A percentile compares a stretch with the other conserved stretches of the same genome.
These are phyloP conservation scores for Rhynchospora tenuis DNA, from an alignment of 176 grass and related monocot genomes.

Conservation along the genomic window DNA sequence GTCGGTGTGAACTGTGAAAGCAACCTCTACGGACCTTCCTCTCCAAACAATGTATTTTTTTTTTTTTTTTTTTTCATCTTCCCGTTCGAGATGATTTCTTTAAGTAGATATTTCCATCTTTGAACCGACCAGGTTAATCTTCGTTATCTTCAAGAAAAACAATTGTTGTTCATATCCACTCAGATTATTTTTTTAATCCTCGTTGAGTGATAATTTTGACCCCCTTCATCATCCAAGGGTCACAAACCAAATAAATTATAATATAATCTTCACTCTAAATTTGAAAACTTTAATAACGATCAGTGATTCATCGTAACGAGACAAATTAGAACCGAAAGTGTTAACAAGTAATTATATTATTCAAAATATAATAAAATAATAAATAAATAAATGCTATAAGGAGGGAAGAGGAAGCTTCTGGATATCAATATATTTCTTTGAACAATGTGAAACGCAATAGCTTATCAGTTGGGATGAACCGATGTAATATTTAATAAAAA, in stretches of 20 bases:
- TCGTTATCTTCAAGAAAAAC: not conserved
- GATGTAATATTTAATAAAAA: not conserved
- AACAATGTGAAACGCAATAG: no score
- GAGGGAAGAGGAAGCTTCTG: no score
- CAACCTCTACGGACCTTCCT: not conserved
- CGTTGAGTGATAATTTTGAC: not conserved
- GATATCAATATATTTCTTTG: no score
- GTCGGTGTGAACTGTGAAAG: conserved; percentile 11
- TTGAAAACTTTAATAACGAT: no score
- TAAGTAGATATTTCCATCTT: not conserved
- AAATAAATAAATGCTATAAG: no score
- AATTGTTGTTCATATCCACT: not conserved
- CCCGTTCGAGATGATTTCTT: not conserved
- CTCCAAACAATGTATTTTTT: not conserved
- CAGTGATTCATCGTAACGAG: no score
- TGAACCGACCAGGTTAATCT: conserved; percentile 10
- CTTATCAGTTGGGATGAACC: no score
- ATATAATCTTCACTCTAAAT: no score
- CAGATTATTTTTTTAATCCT: not conserved
- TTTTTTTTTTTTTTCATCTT: not conserved
- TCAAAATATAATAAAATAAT: no score
- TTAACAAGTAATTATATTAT: no score
- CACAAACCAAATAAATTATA: no score
- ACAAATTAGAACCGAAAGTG: no score
- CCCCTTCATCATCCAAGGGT: not conserved